phyloP scores from a whole-genome alignment of 257 asterid genomes.

The Solanum raphanifolium region DNA sequence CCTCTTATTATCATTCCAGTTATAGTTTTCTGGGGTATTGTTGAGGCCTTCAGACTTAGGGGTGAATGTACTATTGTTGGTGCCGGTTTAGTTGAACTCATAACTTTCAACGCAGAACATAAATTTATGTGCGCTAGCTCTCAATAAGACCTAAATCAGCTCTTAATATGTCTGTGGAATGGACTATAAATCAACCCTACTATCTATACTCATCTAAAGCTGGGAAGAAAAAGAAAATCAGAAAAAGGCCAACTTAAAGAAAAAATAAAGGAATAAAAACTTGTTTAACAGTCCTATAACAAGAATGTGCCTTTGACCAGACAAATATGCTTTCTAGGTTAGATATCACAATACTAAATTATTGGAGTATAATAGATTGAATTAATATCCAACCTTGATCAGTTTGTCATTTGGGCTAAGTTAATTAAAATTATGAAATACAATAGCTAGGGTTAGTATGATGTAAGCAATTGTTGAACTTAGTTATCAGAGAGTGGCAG shows the following conservation, averaged over 20 bases:
- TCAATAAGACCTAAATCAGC: not conserved
- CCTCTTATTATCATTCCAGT: not conserved
- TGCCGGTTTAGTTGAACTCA: not conserved
- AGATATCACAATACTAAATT: not conserved
- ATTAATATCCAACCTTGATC: not conserved
- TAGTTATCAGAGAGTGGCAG: not conserved
- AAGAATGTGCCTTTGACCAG: not conserved
- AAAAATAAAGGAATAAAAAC: not conserved
- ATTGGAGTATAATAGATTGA: not conserved
- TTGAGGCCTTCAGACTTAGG: not conserved
- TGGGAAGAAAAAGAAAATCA: not conserved
- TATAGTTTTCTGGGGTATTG: not conserved
- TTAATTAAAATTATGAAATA: not conserved
- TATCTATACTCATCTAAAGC: not conserved
- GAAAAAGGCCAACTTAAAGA: not conserved
- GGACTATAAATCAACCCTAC: not conserved
- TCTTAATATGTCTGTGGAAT: not conserved
- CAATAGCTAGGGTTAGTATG: not conserved
- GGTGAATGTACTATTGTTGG: not conserved
- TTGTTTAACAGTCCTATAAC: not conserved
- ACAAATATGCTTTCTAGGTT: not conserved
- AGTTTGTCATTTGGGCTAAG: not conserved
- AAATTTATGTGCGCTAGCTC: not conserved
- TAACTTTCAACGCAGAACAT: not conserved
- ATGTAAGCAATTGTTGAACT: not conserved